phyloP scores from a whole-genome alignment of 352 stramenopile species.

The Hyaloperonospora brassicae region DNA sequence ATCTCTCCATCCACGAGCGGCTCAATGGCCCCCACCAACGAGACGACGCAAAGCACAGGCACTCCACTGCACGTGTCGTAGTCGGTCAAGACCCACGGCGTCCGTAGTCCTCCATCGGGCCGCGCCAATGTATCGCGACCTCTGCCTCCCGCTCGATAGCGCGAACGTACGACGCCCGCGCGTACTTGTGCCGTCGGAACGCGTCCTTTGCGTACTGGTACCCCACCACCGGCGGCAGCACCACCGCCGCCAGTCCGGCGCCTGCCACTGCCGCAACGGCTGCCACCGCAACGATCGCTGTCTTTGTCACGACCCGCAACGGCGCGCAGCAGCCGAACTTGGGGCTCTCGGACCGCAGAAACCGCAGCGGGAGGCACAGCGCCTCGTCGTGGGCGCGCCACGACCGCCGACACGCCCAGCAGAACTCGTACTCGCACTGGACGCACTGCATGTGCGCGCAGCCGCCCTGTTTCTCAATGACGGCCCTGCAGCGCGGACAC shows the following conservation, averaged over 20 bases:
- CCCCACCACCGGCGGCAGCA: slow-evolving; percentile 58
- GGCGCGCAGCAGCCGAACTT: slow-evolving; percentile 55
- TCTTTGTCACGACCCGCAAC: slow-evolving; percentile 68
- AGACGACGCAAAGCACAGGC: too few species aligned
- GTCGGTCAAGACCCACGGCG: too few species aligned
- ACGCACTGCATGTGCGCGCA: slow-evolving; percentile 84
- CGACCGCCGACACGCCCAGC: slow-evolving; percentile 62
- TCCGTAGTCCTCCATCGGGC: too few species aligned
- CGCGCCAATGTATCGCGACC: slow-evolving; percentile 22
- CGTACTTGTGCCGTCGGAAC: slow-evolving; percentile 35
- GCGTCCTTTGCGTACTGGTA: slow-evolving; percentile 49
- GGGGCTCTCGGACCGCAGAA: slow-evolving; percentile 58
- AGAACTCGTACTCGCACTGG: slow-evolving; percentile 81
- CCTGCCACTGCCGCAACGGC: slow-evolving; percentile 45
- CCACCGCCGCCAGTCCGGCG: slow-evolving; percentile 53
- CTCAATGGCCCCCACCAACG: too few species aligned
- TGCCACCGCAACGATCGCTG: slow-evolving; percentile 40
- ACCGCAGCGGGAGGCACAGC: slow-evolving; percentile 58
- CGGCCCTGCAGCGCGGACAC: slow-evolving; percentile 56
- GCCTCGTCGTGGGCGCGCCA: slow-evolving; percentile 71
- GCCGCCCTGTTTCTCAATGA: slow-evolving; percentile 81
- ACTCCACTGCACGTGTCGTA: too few species aligned
- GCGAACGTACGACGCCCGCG: slow-evolving; percentile 30
- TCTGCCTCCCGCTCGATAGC: slow-evolving; percentile 14
- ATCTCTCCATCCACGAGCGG: too few species aligned